These are phyloP conservation scores for Trichosanthes cucumerina DNA, from an alignment of 306 rosid species.

Conservation along the genomic window DNA sequence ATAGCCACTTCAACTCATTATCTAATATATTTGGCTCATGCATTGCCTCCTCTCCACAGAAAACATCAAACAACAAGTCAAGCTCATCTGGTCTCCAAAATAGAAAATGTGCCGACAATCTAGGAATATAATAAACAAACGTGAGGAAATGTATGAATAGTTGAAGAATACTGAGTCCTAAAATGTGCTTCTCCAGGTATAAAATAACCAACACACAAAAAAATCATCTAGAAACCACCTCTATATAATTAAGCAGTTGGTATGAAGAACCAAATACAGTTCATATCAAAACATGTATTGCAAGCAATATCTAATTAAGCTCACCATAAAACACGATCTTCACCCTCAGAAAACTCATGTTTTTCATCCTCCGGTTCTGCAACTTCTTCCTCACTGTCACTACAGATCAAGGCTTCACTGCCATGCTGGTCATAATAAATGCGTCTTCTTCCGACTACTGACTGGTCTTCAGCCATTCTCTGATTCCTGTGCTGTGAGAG, in stretches of 20 bases:
- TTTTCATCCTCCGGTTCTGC: conserved; percentile 74
- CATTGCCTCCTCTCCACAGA: neutral
- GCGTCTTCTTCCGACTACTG: conserved; percentile 90
- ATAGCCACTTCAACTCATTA: neutral
- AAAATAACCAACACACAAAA: neutral
- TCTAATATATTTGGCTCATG: neutral
- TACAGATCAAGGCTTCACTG: conserved; percentile 82
- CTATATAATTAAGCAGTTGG: neutral
- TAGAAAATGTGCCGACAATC: neutral
- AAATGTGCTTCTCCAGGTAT: neutral
- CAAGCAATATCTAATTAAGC: conserved; percentile 22
- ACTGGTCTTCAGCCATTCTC: conserved; percentile 98
- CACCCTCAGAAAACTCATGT: conserved; percentile 66
- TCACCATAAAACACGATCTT: conserved; percentile 70
- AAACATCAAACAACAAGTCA: neutral
- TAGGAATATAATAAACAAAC: neutral
- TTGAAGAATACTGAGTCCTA: neutral
- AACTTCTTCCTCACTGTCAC: conserved; percentile 91
- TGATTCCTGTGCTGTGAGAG: conserved; percentile 73
- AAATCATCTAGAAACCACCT: neutral
- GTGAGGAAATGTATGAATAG: neutral
- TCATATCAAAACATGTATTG: neutral
- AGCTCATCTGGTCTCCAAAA: neutral
- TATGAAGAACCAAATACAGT: conserved; percentile 4
- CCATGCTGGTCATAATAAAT: conserved; percentile 86